Conservation (phyloP, 139 green algal genomes). For the Asterochloris erici region DNA sequence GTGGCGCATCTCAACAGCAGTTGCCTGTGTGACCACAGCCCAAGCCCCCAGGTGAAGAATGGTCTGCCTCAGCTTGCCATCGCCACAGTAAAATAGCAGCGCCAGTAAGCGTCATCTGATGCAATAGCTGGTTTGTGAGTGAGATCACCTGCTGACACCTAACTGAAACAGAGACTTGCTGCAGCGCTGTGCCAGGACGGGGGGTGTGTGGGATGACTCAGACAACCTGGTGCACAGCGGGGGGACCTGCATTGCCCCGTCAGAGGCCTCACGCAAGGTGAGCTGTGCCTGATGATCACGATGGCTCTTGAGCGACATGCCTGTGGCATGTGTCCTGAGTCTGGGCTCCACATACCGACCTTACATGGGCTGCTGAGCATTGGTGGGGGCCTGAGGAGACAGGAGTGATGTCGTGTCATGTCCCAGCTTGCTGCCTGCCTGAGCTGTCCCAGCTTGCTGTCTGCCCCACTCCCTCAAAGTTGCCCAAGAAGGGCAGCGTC, state of each 20-base stretch:
- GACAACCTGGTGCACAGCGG: conserved; percentile 28
- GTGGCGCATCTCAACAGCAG: conserved; percentile 38
- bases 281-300: not conserved
- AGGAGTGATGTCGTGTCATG: too few species aligned
- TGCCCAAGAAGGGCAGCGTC: too few species aligned
- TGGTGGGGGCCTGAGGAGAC: too few species aligned
- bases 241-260: conserved; percentile 38
- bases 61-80: too few species aligned
- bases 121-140: too few species aligned
- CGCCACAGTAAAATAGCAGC: too few species aligned
- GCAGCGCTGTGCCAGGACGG: conserved; percentile 47
- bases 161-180: not conserved
- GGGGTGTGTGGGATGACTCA: conserved; percentile 69
- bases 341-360: not conserved
- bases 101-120: too few species aligned
- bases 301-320: too few species aligned
- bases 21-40: conserved; percentile 69
- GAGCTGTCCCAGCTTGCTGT: too few species aligned
- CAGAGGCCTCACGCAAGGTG: conserved; percentile 9
- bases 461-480: too few species aligned
- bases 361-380: not conserved
- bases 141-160: not conserved
- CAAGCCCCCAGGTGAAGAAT: conserved; percentile 47
- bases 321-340: too few species aligned
- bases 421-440: too few species aligned